Evolutionary conservation across 257 asterid genomes (phyloP), one percentile per base, ranked within the genome.

Genomic region (Handroanthus guayacan): DNA sequence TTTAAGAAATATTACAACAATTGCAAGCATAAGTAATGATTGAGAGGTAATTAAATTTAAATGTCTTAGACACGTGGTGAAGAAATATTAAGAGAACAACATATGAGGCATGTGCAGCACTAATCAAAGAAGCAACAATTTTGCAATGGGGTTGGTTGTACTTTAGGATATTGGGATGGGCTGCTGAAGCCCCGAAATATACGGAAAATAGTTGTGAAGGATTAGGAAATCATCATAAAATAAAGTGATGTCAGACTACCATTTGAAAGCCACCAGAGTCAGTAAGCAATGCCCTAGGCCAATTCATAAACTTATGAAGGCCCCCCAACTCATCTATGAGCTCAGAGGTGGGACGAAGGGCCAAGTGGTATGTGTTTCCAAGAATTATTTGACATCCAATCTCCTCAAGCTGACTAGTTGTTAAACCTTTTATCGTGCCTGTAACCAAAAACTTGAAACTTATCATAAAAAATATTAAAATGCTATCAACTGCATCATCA

Each of bases 181-280:
- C n/a, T 5, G 57, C 3, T 11, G 70, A 7, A 60, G 17, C 48
- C 31, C 61, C 36, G 31, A 38, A 54, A 36, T 48, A 82, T 54
- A 48, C 13, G 55, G n/a, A 67, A 74, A 45, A n/a, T 48, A 62
- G 8, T 20, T 37, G 39, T 9, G 5, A 67, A 66, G 8, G 39
- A 25, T 5, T 45, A 45, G 8, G 37, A 48, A 68, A 64, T 44
- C 44, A 31, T 64, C 31, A 38, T 11, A 20, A 37, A 41, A 63
- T 18, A 52, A 69, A 72, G n/a, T 65, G 48, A 74, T 71, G 81
- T n/a, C 47, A 69, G 58, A 75, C 37, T 83, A 95, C 99, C 99
- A 95, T 95, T 88, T 95, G 99, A 86, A 95, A 95, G 72, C 99
- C 99, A 75, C 98, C 99, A 25, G 99, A 95, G 82, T 95, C 99